Evolutionary conservation across 345 rosid species (phyloP).

Genomic region (Populus nigra): DNA sequence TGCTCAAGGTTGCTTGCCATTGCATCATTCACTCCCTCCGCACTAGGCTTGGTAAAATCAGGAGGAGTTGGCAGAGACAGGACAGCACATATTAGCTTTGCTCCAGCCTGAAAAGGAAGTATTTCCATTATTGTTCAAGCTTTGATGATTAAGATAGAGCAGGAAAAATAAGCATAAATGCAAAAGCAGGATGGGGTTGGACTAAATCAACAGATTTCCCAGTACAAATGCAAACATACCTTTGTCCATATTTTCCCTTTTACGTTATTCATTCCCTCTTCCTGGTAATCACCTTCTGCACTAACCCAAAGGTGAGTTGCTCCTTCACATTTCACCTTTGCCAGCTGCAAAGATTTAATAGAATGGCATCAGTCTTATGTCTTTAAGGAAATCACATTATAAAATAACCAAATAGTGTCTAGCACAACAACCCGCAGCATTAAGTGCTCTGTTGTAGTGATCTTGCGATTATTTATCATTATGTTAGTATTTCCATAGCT

Average conservation of each 20-base stretch:
- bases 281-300: conserved; percentile 60
- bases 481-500: conserved; percentile 77
- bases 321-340: conserved; percentile 71
- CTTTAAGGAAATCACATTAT: neutral
- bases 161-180: conserved; percentile 8
- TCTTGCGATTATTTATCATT: conserved; percentile 57
- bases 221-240: conserved; percentile 38
- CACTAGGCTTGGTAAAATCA: conserved; percentile 17
- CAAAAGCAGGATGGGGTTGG: conserved; percentile 1
- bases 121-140: conserved; percentile 3
- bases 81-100: conserved; percentile 41
- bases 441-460: conserved; percentile 54
- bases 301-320: conserved; percentile 59
- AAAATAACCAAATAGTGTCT: conserved; percentile 12
- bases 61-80: conserved; percentile 69
- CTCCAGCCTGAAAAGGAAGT: conserved; percentile 38
- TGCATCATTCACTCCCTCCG: conserved; percentile 26
- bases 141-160: conserved; percentile 12
- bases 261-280: conserved; percentile 66
- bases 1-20: conserved; percentile 13
- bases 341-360: conserved; percentile 42
- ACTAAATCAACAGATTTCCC: neutral
- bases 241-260: conserved; percentile 62
- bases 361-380: conserved; percentile 4
- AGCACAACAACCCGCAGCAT: conserved; percentile 65